Conservation (phyloP, 371 early-diverging fungal genomes). For the Entomophthora muscae region DNA sequence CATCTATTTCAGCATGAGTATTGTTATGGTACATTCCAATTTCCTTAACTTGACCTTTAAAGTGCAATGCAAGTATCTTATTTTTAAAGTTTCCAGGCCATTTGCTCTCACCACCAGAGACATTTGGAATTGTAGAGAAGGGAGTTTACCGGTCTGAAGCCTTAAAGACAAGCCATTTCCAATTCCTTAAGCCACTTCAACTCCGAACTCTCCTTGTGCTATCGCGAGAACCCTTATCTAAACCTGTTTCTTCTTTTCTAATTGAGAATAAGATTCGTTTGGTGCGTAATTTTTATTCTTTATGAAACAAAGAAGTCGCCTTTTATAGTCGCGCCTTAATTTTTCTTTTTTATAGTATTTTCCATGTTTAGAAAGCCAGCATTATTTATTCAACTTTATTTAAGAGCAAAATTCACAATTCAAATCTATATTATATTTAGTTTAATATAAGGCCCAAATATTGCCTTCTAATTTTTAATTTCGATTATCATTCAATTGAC, state of each 20-base stretch:
- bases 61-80: not conserved
- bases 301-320: not conserved
- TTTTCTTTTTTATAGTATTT: not conserved
- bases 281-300: not conserved
- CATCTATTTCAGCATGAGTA: too few relatives aligned
- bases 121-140: slow-evolving; percentile 78
- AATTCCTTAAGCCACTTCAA: slow-evolving; percentile 56
- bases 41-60: not conserved
- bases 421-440: slow-evolving; percentile 50
- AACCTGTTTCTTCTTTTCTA: slow-evolving; percentile 54
- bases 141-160: slow-evolving; percentile 72
- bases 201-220: slow-evolving; percentile 68
- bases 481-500: slow-evolving; percentile 28
- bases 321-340: not conserved
- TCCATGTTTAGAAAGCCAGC: not conserved
- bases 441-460: not conserved
- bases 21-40: not conserved
- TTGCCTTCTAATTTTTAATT: slow-evolving; percentile 11
- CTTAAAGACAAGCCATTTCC: slow-evolving; percentile 47
- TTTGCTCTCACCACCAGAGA: slow-evolving; percentile 45
- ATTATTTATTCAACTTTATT: not conserved
- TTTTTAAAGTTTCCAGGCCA: not conserved
- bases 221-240: slow-evolving; percentile 68
- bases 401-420: not conserved
- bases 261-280: not conserved